phyloP scores from a whole-genome alignment of 805 yeast species.

The Kuraishia cidri region DNA sequence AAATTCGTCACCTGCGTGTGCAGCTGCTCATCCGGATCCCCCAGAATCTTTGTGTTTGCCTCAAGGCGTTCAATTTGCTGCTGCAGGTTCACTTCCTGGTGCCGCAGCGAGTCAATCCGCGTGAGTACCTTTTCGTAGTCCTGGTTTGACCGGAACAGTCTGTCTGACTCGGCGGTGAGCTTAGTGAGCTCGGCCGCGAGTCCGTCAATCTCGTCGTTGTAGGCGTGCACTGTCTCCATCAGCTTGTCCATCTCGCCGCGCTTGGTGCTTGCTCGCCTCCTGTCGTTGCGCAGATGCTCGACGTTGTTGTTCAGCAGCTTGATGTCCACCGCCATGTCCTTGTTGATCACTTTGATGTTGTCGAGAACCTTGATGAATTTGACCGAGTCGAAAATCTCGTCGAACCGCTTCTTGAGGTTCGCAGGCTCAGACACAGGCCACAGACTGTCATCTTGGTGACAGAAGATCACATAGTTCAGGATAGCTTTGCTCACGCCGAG shows the following conservation, averaged over 20 bases:
- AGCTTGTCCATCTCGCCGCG: constrained; percentile 35
- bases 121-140: constrained; percentile 69
- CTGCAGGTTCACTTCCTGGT: constrained; percentile 30
- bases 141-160: constrained; percentile 67
- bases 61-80: constrained; percentile 45
- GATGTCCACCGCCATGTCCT: constrained; percentile 70
- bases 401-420: constrained; percentile 80
- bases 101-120: constrained; percentile 46
- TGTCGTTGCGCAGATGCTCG: constrained; percentile 65
- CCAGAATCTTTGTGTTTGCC: constrained; percentile 33
- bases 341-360: constrained; percentile 62
- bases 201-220: constrained; percentile 35
- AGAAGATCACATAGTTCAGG: constrained; percentile 86
- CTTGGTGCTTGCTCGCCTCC: constrained; percentile 59
- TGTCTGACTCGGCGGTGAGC: constrained; percentile 50
- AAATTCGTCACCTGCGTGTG: constrained; percentile 31
- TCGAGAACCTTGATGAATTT: constrained; percentile 89
- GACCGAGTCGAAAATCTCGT: constrained; percentile 93
- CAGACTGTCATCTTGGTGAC: constrained; percentile 94
- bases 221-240: constrained; percentile 30
- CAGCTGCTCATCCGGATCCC: constrained; percentile 33
- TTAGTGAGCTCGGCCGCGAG: constrained; percentile 40
- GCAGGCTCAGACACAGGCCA: constrained; percentile 97
- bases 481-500: constrained; percentile 87
- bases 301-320: constrained; percentile 73